Evolutionary conservation across 2,329 filamentous ascomycete species (phyloP).

Genomic region (Claviceps sp.): DNA sequence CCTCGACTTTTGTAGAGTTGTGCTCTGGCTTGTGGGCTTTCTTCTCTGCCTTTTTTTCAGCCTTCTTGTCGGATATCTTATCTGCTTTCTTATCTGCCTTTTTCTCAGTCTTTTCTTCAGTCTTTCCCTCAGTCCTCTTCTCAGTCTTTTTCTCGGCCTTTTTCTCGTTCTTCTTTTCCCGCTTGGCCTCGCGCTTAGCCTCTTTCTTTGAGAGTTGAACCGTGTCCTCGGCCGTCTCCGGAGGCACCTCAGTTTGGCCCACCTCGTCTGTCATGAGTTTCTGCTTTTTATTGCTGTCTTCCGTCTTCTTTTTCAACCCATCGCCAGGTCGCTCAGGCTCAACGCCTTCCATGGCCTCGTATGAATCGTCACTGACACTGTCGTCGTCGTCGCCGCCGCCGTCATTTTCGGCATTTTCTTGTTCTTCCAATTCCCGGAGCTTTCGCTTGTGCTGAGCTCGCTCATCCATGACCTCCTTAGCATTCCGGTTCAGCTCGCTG

Average conservation of each 20-base stretch:
- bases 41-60: too few relatives aligned
- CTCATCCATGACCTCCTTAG: slow-evolving; percentile 88
- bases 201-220: slow-evolving; percentile 38
- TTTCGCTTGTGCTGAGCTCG: slow-evolving; percentile 67
- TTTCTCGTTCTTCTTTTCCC: slow-evolving; percentile 27
- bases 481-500: slow-evolving; percentile 64
- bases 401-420: slow-evolving; percentile 27
- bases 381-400: slow-evolving; percentile 25
- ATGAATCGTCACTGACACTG: slow-evolving; percentile 28
- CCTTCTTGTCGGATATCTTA: too few relatives aligned
- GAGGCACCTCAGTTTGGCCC: slow-evolving; percentile 9
- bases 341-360: slow-evolving; percentile 37
- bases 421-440: slow-evolving; percentile 47
- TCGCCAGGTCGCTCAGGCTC: slow-evolving; percentile 50
- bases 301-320: slow-evolving; percentile 39
- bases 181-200: slow-evolving; percentile 32
- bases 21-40: too few relatives aligned
- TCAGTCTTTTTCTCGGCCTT: slow-evolving; percentile 20
- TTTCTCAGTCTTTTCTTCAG: slow-evolving; percentile 6
- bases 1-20: too few relatives aligned
- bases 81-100: too few relatives aligned
- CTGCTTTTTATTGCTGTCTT: slow-evolving; percentile 44
- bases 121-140: slow-evolving; percentile 18
- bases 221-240: slow-evolving; percentile 33
- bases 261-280: slow-evolving; percentile 21